phyloP scores from a whole-genome alignment of 2,329 filamentous ascomycete genomes.

The Fusarium austroafricanum region DNA sequence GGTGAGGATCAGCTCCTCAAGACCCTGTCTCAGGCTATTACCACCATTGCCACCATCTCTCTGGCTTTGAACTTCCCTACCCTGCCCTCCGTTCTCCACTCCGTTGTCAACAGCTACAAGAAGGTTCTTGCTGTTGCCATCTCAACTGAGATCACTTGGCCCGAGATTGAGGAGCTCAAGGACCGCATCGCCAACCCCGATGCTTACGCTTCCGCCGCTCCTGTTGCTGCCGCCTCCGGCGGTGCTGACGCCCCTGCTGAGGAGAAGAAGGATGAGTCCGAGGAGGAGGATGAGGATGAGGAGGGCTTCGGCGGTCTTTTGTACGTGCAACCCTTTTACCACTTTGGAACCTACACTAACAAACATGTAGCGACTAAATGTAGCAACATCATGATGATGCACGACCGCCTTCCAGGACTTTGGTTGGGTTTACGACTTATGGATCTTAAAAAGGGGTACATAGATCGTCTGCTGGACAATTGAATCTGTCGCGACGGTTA shows the following conservation, averaged over 20 bases:
- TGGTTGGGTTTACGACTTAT: conserved; percentile 59
- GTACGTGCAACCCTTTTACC: conserved; percentile 53
- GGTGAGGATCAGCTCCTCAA: conserved; percentile 93
- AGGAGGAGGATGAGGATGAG: conserved; percentile 75
- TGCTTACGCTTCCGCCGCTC: conserved; percentile 87
- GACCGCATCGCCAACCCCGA: conserved; percentile 99
- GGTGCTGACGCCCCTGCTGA: conserved; percentile 67
- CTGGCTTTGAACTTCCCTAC: conserved; percentile 96
- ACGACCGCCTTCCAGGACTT: conserved; percentile 56
- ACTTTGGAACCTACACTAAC: conserved; percentile 53
- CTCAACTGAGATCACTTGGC: conserved; percentile 92
- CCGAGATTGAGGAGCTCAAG: conserved; percentile 97
- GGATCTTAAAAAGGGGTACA: conserved; percentile 57
- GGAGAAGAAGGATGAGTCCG: conserved; percentile 74
- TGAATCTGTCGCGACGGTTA: conserved; percentile 50
- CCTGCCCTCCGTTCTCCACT: conserved; percentile 95
- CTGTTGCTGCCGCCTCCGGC: conserved; percentile 71
- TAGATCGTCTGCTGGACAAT: conserved; percentile 63
- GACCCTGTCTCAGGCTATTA: conserved; percentile 82
- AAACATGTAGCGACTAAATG: conserved; percentile 63
- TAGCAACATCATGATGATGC: conserved; percentile 51
- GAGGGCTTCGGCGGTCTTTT: conserved; percentile 86
- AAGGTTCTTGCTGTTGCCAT: conserved; percentile 90
- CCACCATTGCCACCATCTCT: conserved; percentile 89
- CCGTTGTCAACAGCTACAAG: conserved; percentile 98